These are phyloP conservation scores for Euphrasia arctica DNA, from an alignment of 305 asterid genomes.

Conservation along the genomic window DNA sequence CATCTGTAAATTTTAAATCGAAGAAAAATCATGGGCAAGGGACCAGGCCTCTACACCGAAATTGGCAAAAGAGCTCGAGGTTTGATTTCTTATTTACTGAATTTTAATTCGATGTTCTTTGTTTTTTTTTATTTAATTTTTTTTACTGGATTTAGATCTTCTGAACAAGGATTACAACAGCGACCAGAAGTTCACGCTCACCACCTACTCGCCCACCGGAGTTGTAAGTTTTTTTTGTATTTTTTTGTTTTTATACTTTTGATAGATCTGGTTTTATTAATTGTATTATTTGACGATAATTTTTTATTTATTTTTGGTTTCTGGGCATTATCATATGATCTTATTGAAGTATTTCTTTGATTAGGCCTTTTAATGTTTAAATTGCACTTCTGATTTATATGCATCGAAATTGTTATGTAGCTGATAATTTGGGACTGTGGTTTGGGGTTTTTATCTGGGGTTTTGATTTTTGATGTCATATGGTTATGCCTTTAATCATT, in stretches of 20 bases:
- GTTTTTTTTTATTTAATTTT: background rate
- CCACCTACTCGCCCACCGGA: slow-evolving; percentile 60
- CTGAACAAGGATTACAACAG: slow-evolving; percentile 65
- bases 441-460: background rate
- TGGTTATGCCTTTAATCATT: too few relatives aligned
- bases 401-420: background rate
- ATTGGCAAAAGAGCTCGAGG: slow-evolving; percentile 85
- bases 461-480: background rate
- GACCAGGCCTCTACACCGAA: slow-evolving; percentile 78
- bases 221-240: slow-evolving; percentile 40
- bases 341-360: background rate
- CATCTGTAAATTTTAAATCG: slow-evolving; percentile 11
- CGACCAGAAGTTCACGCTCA: slow-evolving; percentile 70
- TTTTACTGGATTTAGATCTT: slow-evolving; percentile 48
- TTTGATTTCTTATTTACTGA: slow-evolving; percentile 14
- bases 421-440: slow-evolving; percentile 4
- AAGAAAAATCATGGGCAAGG: slow-evolving; percentile 47
- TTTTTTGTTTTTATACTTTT: background rate
- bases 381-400: background rate
- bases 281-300: background rate
- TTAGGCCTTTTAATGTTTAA: slow-evolving; percentile 1
- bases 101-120: slow-evolving; percentile 4
- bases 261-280: slow-evolving; percentile 29
- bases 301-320: background rate
- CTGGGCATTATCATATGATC: background rate